A percentile compares a stretch with the other conserved stretches of the same genome.
Conservation (phyloP, 306 rosid genomes). For the Arachis hypogaea region DNA sequence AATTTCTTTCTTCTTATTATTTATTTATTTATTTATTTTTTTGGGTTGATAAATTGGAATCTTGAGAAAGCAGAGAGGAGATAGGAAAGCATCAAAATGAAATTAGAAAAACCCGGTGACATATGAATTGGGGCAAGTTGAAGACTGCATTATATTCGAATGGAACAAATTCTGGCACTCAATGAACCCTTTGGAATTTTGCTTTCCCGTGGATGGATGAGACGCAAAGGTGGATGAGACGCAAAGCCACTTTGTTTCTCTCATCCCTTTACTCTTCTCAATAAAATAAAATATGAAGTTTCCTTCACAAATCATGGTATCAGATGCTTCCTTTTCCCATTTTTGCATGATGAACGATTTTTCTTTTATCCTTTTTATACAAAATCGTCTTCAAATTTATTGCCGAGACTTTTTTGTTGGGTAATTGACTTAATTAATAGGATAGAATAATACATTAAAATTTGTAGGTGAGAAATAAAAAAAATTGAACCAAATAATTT, state of each 20-base stretch:
- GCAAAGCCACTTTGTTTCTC: conserved; percentile 58
- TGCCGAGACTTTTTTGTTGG: neutral
- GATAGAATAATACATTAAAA: too few species aligned
- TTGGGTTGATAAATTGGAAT: too few species aligned
- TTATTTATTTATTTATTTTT: too few species aligned
- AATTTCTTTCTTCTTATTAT: too few species aligned
- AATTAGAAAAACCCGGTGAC: conserved; percentile 12
- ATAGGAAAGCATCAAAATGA: conserved; percentile 23
- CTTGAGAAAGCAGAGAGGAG: conserved; percentile 9
- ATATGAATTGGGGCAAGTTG: conserved; percentile 37
- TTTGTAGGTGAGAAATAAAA: too few species aligned
- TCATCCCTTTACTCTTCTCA: conserved; percentile 16
- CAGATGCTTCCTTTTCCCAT: conserved; percentile 56
- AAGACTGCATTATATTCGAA: conserved; percentile 51
- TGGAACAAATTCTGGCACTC: conserved; percentile 63
- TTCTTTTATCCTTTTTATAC: conserved; percentile 25
- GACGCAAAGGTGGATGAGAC: conserved; percentile 57
- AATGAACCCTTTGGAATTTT: conserved; percentile 52
- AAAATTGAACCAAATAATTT: too few species aligned
- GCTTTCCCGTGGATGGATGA: conserved; percentile 49
- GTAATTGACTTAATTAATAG: too few species aligned
- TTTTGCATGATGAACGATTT: conserved; percentile 31
- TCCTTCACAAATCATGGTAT: conserved; percentile 52
- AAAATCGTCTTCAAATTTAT: neutral
- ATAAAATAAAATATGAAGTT: conserved; percentile 31